Percentiles rank a stretch among this genome's conserved stretches.
Evolutionary conservation across 768 basidiomycete species (phyloP).

Genomic region (Pisolithus orientalis): DNA sequence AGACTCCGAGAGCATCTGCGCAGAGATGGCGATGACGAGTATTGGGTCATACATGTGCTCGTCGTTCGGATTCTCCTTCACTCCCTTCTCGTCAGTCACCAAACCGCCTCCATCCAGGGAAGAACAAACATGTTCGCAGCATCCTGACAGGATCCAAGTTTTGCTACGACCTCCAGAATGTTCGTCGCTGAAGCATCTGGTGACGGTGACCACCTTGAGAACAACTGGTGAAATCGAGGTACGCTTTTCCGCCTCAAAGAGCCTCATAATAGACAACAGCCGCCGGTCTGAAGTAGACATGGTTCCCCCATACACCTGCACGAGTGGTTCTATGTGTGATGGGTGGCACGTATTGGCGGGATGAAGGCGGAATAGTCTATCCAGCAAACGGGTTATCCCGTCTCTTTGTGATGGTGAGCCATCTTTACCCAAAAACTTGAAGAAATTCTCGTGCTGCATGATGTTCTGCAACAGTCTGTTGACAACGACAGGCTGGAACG

Average conservation of each 20-base stretch:
- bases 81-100: constrained; percentile 28
- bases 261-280: constrained; percentile 67
- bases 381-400: constrained; percentile 49
- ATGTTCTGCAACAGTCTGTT: constrained; percentile 74
- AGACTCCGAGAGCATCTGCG: constrained; percentile 55
- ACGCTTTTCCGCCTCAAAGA: constrained; percentile 71
- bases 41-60: constrained; percentile 69
- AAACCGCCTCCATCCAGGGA: constrained; percentile 59
- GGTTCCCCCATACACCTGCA: constrained; percentile 70
- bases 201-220: constrained; percentile 59
- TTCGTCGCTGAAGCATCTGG: constrained; percentile 36
- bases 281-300: constrained; percentile 56
- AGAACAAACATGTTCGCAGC: constrained; percentile 65
- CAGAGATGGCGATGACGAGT: constrained; percentile 64
- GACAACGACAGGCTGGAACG: constrained; percentile 53
- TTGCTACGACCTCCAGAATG: constrained; percentile 60
- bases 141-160: constrained; percentile 63
- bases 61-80: constrained; percentile 24
- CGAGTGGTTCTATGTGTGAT: constrained; percentile 73
- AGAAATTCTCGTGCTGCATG: constrained; percentile 63
- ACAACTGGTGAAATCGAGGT: constrained; percentile 55
- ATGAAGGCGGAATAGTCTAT: constrained; percentile 66
- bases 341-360: constrained; percentile 82
- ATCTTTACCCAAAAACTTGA: constrained; percentile 33
- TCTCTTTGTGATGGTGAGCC: constrained; percentile 30